Evolutionary conservation across 1,284 basidiomycete species (phyloP).

Genomic region (Sanguinoderma infundibulare): DNA sequence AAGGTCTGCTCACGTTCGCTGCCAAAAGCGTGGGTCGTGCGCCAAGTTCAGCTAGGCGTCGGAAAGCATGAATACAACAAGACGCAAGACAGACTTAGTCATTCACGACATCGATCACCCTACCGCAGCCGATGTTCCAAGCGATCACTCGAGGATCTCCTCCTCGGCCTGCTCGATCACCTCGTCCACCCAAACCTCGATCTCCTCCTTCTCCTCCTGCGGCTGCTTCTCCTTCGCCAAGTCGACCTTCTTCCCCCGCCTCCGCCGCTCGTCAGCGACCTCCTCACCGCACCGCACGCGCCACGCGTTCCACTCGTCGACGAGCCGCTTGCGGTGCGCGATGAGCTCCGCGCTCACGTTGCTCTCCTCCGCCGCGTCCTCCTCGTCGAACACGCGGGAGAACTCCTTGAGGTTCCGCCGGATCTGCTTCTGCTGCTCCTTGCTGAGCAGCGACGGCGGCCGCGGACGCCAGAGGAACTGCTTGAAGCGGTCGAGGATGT

Average conservation of each 20-base stretch:
- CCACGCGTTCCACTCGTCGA: slow-evolving; percentile 99
- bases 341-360: slow-evolving; percentile 94
- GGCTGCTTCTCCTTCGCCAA: slow-evolving; percentile 42
- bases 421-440: slow-evolving; percentile 89
- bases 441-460: slow-evolving; percentile 85
- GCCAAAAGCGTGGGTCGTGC: too few relatives aligned
- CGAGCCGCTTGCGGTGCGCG: slow-evolving; percentile 88
- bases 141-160: slow-evolving; percentile 57
- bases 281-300: slow-evolving; percentile 66
- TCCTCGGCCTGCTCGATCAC: slow-evolving; percentile 91
- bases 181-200: slow-evolving; percentile 91
- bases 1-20: too few relatives aligned
- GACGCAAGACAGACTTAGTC: slow-evolving; percentile 16
- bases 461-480: slow-evolving; percentile 99
- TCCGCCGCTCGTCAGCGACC: slow-evolving; percentile 51
- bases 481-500: slow-evolving; percentile 95
- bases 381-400: slow-evolving; percentile 93
- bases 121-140: not conserved
- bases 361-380: slow-evolving; percentile 95
- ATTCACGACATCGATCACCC: slow-evolving; percentile 19
- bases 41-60: not conserved
- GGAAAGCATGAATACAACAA: slow-evolving; percentile 23
- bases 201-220: slow-evolving; percentile 76
- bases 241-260: slow-evolving; percentile 41
- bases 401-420: slow-evolving; percentile 93